A percentile compares a stretch with the other conserved stretches of the same genome.
Evolutionary conservation across 352 stramenopile genomes (phyloP).

Genomic region (Phytophthora meadii): DNA sequence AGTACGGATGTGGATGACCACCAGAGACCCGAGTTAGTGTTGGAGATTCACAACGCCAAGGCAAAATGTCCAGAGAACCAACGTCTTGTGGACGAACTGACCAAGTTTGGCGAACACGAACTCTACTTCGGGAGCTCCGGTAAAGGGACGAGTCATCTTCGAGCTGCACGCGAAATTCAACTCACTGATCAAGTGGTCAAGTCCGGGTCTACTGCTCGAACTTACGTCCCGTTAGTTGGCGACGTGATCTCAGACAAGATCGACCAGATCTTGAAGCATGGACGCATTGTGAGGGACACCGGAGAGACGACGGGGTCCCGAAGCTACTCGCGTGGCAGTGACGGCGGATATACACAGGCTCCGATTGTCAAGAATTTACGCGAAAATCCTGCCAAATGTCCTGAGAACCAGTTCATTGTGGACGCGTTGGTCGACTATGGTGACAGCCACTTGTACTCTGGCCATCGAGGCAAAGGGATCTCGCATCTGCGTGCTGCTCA

Average conservation of each 20-base stretch:
- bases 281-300: constrained; percentile 63
- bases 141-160: constrained; percentile 75
- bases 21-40: constrained; percentile 50
- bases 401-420: constrained; percentile 77
- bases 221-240: constrained; percentile 61
- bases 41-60: constrained; percentile 49
- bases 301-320: constrained; percentile 19
- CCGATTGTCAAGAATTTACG: constrained; percentile 79
- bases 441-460: constrained; percentile 72
- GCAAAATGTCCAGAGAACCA: constrained; percentile 71
- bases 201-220: constrained; percentile 53
- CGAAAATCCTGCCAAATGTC: constrained; percentile 56
- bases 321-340: constrained; percentile 42
- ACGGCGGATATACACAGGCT: constrained; percentile 48
- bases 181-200: constrained; percentile 55
- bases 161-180: constrained; percentile 70
- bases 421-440: constrained; percentile 74
- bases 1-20: constrained; percentile 49
- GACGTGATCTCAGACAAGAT: constrained; percentile 83
- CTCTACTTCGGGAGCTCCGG: constrained; percentile 74
- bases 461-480: constrained; percentile 72
- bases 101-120: constrained; percentile 76
- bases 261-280: constrained; percentile 75
- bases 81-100: constrained; percentile 64
- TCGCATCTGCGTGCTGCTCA: constrained; percentile 75